Base-by-base conservation (phyloP, 2,329 filamentous ascomycete genomes). In the Raffaelea arxii region DNA sequence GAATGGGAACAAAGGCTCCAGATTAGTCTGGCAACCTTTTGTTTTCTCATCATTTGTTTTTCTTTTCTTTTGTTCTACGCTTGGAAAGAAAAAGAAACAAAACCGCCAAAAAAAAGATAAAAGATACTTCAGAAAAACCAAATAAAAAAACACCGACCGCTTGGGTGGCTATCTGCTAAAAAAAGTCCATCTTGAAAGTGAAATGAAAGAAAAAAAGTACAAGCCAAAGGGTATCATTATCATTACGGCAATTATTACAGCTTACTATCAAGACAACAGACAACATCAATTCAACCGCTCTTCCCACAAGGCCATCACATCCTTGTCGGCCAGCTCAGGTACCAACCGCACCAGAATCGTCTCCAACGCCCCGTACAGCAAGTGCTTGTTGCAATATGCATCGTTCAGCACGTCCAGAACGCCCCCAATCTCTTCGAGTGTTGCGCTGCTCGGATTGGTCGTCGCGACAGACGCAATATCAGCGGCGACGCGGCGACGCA, bases 331-430 rank as follows among this genome's bases (percentile, higher is more conserved):
- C 56, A 97, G 62, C 66, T 98, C 92, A 4, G 92, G 92, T 59
- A 95, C 77, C 51, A 97, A 64, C 53, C 84, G 79, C 47, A 88
- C 77, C n/a, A 96, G 70, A 2, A 95, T 62, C 48, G 91, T 66
- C 66, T 98, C 92, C 27, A 97, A 67, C 41, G 92, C 71, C 39
- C 79, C 74, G 59, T 94, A 95, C 55, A 95, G 69, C 25, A 97
- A 69, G 66, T 96, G 89, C 67, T 90, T 94, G 66, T 98, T 98
- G 65, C 89, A 84, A 66, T 95, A 95, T 44, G 76, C 71, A 64
- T 96, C 89, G 16, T 77, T 78, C 54, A 95, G 82, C 32, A 90
- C 70, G 56, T 84, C 79, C 41, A 97, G 70, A 40, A 89, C 66
- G 51, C 73, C 67, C 58, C 82, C 78, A 52, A 87, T 74, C 55